Conservation (phyloP, 2,329 filamentous ascomycete species). For the Epichloe uncinata region DNA sequence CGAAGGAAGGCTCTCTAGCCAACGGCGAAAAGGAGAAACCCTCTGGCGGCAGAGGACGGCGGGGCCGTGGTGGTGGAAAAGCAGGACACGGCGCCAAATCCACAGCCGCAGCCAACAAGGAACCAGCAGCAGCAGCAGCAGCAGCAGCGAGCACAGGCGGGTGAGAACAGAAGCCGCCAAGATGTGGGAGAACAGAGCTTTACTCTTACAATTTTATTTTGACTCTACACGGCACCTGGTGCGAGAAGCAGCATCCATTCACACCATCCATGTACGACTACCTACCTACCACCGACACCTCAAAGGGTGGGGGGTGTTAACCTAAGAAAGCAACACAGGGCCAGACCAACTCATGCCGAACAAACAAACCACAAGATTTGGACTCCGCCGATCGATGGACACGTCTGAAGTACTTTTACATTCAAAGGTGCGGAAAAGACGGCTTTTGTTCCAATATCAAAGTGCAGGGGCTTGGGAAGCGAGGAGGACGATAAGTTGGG, state of each 20-base stretch:
- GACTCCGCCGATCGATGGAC: not conserved
- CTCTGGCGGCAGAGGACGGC: slow-evolving; percentile 17
- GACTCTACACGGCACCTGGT: slow-evolving; percentile 2
- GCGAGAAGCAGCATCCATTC: not conserved
- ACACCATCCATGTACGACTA: not conserved
- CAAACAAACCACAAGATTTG: not conserved
- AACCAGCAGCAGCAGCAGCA: not conserved
- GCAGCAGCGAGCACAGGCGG: slow-evolving; percentile 7
- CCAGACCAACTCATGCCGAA: not conserved
- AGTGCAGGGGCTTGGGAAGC: not conserved
- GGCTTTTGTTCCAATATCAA: not conserved
- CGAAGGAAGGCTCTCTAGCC: slow-evolving; percentile 2
- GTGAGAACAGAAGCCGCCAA: not conserved
- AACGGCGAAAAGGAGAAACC: slow-evolving; percentile 14
- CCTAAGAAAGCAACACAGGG: not conserved
- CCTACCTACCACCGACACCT: no score
- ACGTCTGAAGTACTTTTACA: not conserved
- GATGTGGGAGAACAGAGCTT: not conserved
- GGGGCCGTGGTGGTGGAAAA: slow-evolving; percentile 18
- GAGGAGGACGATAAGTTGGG: not conserved
- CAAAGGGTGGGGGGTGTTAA: no score
- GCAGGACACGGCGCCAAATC: slow-evolving; percentile 4
- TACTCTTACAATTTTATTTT: not conserved
- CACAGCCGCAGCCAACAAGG: slow-evolving; percentile 1
- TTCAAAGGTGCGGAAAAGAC: not conserved